Percentiles rank a stretch among this genome's conserved stretches.
These are phyloP conservation scores for Colletotrichum tropicale DNA, from an alignment of 2,329 filamentous ascomycete species.

Conservation along the genomic window DNA sequence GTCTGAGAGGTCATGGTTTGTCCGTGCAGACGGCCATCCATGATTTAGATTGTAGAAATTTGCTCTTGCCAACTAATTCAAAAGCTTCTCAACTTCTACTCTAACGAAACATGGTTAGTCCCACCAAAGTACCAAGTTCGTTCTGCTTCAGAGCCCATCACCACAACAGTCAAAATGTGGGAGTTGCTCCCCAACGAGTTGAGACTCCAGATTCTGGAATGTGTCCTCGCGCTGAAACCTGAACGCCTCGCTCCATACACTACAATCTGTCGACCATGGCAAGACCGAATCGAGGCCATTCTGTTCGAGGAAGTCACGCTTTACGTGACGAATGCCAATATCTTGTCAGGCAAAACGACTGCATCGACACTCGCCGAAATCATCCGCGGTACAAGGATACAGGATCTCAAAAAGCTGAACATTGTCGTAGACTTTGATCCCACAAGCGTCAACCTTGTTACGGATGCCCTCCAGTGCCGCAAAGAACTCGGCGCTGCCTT, in stretches of 20 bases:
- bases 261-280: not conserved
- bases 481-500: not conserved
- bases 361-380: not conserved
- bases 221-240: not conserved
- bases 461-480: too few species aligned
- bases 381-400: not conserved
- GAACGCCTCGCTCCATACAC: not conserved
- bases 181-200: not conserved
- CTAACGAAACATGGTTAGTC: not conserved
- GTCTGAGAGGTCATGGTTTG: not conserved
- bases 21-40: not conserved
- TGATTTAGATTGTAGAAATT: not conserved
- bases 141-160: not conserved
- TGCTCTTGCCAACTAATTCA: not conserved
- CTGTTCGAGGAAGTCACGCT: not conserved
- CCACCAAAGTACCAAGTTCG: not conserved
- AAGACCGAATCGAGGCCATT: not conserved
- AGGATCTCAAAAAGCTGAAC: not conserved
- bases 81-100: accelerated
- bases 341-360: not conserved
- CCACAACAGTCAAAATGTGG: not conserved
- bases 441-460: not conserved
- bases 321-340: not conserved
- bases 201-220: not conserved
- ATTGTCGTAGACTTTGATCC: not conserved